A percentile compares a stretch with the other conserved stretches of the same genome.
Evolutionary conservation across 2,329 filamentous ascomycete genomes (phyloP).

Genomic region (Aureobasidium lini): DNA sequence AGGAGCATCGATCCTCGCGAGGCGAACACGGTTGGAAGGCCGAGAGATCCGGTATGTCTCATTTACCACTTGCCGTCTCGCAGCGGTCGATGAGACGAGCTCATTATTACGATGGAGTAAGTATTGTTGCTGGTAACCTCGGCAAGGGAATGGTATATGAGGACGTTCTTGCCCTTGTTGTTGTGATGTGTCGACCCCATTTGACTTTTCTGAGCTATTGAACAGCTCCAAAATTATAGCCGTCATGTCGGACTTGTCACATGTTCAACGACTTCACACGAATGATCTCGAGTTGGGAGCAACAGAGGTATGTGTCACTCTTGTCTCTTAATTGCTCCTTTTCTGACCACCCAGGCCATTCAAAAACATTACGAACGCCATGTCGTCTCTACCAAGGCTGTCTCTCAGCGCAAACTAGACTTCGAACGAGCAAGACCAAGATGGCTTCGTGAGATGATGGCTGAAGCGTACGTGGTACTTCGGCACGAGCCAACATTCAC

Average conservation of each 20-base stretch:
- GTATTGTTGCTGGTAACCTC: background rate
- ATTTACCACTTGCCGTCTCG: background rate
- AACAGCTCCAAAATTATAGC: background rate
- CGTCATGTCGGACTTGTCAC: conserved; percentile 3
- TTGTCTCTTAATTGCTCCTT: background rate
- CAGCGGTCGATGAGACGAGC: background rate
- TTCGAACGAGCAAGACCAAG: conserved; percentile 48
- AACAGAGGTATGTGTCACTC: background rate
- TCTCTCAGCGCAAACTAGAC: conserved; percentile 47
- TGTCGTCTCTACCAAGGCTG: conserved; percentile 43
- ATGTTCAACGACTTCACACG: conserved; percentile 27
- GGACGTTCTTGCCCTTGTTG: background rate
- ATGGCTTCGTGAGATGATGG: conserved; percentile 49
- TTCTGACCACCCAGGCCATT: conserved; percentile 28
- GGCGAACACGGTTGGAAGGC: background rate
- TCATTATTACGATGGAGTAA: background rate
- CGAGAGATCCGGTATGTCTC: background rate
- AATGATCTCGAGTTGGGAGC: conserved; percentile 37
- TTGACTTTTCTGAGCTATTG: too few species aligned
- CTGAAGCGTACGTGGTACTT: conserved; percentile 35
- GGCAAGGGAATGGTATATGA: background rate
- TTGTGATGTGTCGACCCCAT: too few species aligned
- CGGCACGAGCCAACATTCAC: too few species aligned
- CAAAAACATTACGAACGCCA: conserved; percentile 44
- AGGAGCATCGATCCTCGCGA: background rate